Evolutionary conservation across 2,329 filamentous ascomycete species (phyloP), one percentile per base, ranked within the genome.

Genomic region (Botrytis hyacinthi): DNA sequence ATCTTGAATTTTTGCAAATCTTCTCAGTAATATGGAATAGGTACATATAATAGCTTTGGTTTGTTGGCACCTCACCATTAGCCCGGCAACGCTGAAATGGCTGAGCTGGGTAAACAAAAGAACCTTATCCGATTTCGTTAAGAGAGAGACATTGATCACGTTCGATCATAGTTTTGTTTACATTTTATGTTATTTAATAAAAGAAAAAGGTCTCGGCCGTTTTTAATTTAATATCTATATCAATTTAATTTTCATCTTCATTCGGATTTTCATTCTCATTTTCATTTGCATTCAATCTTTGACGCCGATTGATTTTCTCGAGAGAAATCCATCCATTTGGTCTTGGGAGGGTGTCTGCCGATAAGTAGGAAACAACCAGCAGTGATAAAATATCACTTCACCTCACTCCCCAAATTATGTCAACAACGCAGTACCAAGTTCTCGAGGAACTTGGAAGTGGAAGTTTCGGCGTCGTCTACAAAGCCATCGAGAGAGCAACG

Each of bases 381-480:
- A 8, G n/a, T 4, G 51, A 29, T 57, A 29, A 29, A 57, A 29
- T 29, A 57, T 57, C 51, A 57, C 16, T 20, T 29, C 65, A 57
- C n/a, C 14, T 29, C 65, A 54, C 44, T 18, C 9, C 48, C 51
- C 70, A 14, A 51, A 73, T 70, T 67, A 57, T 60, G 32, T 60
- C 46, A 86, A 93, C 95, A 79, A 91, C 91, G 80, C 92, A 93
- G 81, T 99, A 97, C 83, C 93, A 97, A 84, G 93, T 98, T 82
- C 88, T 98, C 80, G 95, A 98, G 86, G 96, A 98, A 86, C 88
- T 98, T 80, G 95, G 95, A 80, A 59, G 59, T 44, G 95, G 95
- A 74, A 98, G 95, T 82, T 99, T 99, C 82, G 96, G 96, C 73
- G 91, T 95, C 62, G 96, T 99, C 46, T 99, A 97, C 87, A 98